Evolutionary conservation across 345 rosid genomes (phyloP), one percentile per base, ranked within the genome.

Genomic region (Bruguiera parviflora): DNA sequence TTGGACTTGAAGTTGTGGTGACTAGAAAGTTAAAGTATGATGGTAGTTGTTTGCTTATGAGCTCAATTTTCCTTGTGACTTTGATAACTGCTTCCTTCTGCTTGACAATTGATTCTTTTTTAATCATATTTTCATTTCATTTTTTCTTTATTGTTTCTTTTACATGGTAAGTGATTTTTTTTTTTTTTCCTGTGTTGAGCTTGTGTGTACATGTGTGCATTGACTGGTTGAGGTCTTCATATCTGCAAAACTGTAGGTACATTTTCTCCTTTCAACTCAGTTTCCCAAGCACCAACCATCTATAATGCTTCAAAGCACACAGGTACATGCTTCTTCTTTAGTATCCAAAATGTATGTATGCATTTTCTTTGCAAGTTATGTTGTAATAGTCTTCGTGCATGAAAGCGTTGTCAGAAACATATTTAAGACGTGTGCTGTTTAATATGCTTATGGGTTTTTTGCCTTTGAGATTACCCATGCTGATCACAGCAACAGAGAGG

Each of bases 261-360:
- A 89, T 75, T 60, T 95, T 75, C 72, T 71, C 64, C 63, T 95
- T 68, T 70, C 94, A 79, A 78, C 89, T 61, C 94, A 84, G 75
- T 95, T 90, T 79, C 99, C 99, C 8, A 95, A 85, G 83, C 91
- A 88, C 66, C 98, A 82, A 71, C 96, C 97, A 47, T 73, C 81
- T 73, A 69, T 95, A 71, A 76, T 86, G 80, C 89, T 95, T 65
- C 96, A 88, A 69, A 95, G 99, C 83, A 82, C 82, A 65, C 92
- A 88, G 96, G 99, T 94, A 22, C 22, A 24, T 55, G 27, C 18
- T 31, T 18, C 52, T 73, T 71, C 24, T 7, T 43, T 68, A 28
- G 9, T 1, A 7, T 24, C 9, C 65, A 33, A 29, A 53, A 69
- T 28, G 6, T 55, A 37, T 74, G 37, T 20, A 58, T 63, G 29